Base-by-base conservation (phyloP, 805 yeast species). In the Wickerhamiella sergipiensis region DNA sequence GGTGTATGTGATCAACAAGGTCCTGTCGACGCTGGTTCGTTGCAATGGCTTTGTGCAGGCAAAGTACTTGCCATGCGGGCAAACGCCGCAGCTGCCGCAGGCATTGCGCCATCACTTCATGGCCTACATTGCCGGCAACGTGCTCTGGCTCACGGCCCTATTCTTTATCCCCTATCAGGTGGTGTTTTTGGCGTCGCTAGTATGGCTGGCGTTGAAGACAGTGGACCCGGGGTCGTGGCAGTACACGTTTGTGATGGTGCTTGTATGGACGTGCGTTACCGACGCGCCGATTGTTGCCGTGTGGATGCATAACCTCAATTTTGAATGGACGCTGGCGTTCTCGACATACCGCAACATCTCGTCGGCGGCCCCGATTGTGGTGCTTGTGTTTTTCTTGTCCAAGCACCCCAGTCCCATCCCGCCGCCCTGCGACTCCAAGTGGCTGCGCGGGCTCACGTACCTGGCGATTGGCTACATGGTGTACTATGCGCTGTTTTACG, bases 311-410 rank as follows among this genome's bases (percentile, higher is more conserved):
- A 84, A 86, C 61, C 69, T 85, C 53, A 76, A 83, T 6, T 72
- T 84, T 21, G 77, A 74, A 58, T 86, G 95, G 95, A 75, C 74
- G 49, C 83, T 90, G 0, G 86, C 94, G 15, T 86, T 86, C 59
- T 78, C 85, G 3, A 81, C 94, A 0, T 88, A 84, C 61, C 89
- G 85, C 61, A 86, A 86, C 61, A 69, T 83, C 45, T 63, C 83
- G 47, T 83, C 95, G 0, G 76, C 84, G 17, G 68, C 82, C 8
- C 94, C 95, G 0, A 77, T 82, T 0, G 71, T 84, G 13, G 54
- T 77, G 2, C 60, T 82, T 24, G 74, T 76, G 45, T 78, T 76
- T 54, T 65, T 70, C 46, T 74, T 78, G 10, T 59, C 72, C 67
- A 43, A 67, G 71, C 21, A 73, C 73, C 9, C 66, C 61, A 39